A percentile compares a stretch with the other conserved stretches of the same genome.
Evolutionary conservation across 1,284 basidiomycete species (phyloP).

Genomic region (Sporisorium iseilematis-ciliati): DNA sequence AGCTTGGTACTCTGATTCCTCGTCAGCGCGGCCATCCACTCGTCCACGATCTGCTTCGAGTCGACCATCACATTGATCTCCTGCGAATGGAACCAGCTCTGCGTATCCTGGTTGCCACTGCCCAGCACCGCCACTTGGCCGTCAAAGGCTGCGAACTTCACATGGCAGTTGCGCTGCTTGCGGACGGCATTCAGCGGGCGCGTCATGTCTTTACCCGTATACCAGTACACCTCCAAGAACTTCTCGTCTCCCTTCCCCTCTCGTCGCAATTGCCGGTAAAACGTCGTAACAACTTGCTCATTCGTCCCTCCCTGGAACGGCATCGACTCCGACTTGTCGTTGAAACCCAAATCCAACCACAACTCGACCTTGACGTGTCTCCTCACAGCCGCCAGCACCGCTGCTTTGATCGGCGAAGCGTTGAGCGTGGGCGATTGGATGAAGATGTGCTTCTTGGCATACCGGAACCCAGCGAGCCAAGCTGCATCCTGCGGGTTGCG

Average conservation of each 20-base stretch:
- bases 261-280: constrained; percentile 72
- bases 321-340: constrained; percentile 76
- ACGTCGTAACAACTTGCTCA: constrained; percentile 78
- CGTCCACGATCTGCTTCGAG: constrained; percentile 74
- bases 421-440: constrained; percentile 79
- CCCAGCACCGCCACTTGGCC: constrained; percentile 79
- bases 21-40: constrained; percentile 77
- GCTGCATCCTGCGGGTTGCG: constrained; percentile 80
- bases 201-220: constrained; percentile 78
- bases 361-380: constrained; percentile 76
- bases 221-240: constrained; percentile 78
- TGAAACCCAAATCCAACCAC: constrained; percentile 71
- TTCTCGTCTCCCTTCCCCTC: constrained; percentile 71
- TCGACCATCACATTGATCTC: constrained; percentile 84
- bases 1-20: constrained; percentile 80
- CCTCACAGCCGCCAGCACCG: constrained; percentile 76
- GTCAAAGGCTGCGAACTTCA: constrained; percentile 81
- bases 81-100: constrained; percentile 83
- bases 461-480: constrained; percentile 80
- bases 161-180: constrained; percentile 79
- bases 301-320: constrained; percentile 85
- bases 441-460: constrained; percentile 79
- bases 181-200: constrained; percentile 79
- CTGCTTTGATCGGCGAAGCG: constrained; percentile 77
- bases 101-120: constrained; percentile 76